Evolutionary conservation across 2,329 filamentous ascomycete species (phyloP), one percentile per base, ranked within the genome.

Genomic region (Fusarium pininemorale): DNA sequence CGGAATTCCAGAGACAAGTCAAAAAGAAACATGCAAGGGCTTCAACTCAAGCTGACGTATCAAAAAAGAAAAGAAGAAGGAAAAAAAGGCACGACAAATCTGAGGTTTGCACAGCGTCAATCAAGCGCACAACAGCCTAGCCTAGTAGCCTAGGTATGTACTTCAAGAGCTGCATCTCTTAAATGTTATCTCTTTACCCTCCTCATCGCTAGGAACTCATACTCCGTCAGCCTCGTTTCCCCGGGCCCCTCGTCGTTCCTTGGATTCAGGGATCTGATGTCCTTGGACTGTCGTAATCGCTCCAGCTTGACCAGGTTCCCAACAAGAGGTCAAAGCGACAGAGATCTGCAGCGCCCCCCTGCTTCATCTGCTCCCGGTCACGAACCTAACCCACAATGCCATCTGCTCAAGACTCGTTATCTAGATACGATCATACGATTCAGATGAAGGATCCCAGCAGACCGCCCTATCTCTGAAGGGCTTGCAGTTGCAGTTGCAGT

Each of bases 341-440:
- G 66, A 55, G 72, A 75, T 75, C 73, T 70, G 64, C 73, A 56
- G 63, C 37, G 62, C 28, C 20, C 60, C 61, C 64, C 58, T 56
- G 57, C 38, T 32, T 39, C 45, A 53, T 38, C 30, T 56, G 30
- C 41, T 22, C 20, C n/a, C 24, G 15, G 30, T 15, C 55, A 48
- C 24, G 41, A 57, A 59, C 56, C 30, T 50, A 60, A 58, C 39
- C 60, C 48, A 45, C 61, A 37, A 44, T 28, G 37, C 44, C 63
- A 39, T 60, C 48, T 53, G 37, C 58, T 53, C 65, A 66, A 51
- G n/a, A 22, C 44, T 59, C 35, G 44, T 59, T 59, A 59, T 59
- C 56, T 59, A 70, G 68, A 64, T 74, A 70, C 73, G 67, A 67
- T 66, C 74, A 62, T 61, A 48, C 53, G 28, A 55, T 42, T 53